Conservation (phyloP, 352 stramenopile species). For the Globisporangium cylindrosporum region DNA sequence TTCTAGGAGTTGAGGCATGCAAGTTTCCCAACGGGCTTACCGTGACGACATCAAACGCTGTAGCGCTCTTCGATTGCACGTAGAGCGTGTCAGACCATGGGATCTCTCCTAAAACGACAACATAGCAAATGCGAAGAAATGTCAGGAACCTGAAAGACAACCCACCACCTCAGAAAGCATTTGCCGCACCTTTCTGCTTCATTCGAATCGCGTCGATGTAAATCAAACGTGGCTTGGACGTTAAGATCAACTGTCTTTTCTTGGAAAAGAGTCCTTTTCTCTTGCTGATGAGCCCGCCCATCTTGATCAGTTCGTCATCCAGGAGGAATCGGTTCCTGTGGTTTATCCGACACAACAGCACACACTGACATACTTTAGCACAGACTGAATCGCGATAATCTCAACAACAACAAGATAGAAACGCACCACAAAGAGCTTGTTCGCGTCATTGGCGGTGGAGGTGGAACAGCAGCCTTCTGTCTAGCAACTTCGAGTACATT, state of each 20-base stretch:
- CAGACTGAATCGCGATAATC: neutral
- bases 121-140: neutral
- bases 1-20: neutral
- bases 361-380: neutral
- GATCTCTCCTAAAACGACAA: constrained; percentile 49
- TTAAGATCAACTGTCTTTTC: constrained; percentile 85
- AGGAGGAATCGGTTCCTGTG: constrained; percentile 77
- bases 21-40: constrained; percentile 23
- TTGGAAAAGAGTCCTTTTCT: constrained; percentile 88
- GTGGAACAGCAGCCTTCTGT: constrained; percentile 66
- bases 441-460: constrained; percentile 51
- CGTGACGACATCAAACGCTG: constrained; percentile 85
- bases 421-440: constrained; percentile 73
- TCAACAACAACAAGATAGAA: neutral
- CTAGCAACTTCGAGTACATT: constrained; percentile 78
- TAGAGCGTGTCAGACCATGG: constrained; percentile 85
- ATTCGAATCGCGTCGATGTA: constrained; percentile 91
- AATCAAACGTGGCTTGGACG: constrained; percentile 82
- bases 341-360: neutral
- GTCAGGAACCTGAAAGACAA: neutral
- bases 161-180: neutral
- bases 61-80: constrained; percentile 82
- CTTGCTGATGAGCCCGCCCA: constrained; percentile 84
- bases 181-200: constrained; percentile 69
- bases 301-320: constrained; percentile 86